Evolutionary conservation across 495 filamentous ascomycete species (phyloP).

Genomic region (Sphaerosporella brunnea): DNA sequence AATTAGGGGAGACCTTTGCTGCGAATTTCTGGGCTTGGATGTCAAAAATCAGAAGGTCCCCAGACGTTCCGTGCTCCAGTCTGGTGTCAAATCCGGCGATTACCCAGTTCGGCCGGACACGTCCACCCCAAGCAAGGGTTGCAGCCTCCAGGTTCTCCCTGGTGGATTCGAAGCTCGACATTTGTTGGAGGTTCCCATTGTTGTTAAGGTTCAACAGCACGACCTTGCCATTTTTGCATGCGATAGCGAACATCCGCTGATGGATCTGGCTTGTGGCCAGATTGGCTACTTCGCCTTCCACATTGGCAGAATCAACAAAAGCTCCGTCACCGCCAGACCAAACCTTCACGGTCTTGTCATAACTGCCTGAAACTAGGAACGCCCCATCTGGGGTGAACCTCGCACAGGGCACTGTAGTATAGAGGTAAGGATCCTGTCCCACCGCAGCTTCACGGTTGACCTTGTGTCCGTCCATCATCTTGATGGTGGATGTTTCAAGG

Average conservation of each 20-base stretch:
- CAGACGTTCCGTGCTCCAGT: neutral
- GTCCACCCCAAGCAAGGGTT: slow-evolving; percentile 9
- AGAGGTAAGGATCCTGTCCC: slow-evolving; percentile 4
- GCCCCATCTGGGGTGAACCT: slow-evolving; percentile 27
- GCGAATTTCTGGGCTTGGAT: neutral
- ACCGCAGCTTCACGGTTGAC: neutral
- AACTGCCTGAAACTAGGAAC: slow-evolving; percentile 51
- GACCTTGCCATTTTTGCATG: slow-evolving; percentile 32
- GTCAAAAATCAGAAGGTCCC: slow-evolving; percentile 16
- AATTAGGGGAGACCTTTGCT: neutral
- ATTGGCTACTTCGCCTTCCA: slow-evolving; percentile 48
- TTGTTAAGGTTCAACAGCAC: slow-evolving; percentile 28
- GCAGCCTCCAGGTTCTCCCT: slow-evolving; percentile 10
- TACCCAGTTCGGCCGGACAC: slow-evolving; percentile 8
- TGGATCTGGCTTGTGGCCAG: slow-evolving; percentile 40
- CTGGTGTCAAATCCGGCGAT: slow-evolving; percentile 17
- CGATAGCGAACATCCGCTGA: slow-evolving; percentile 34
- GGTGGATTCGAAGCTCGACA: slow-evolving; percentile 3
- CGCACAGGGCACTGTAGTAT: slow-evolving; percentile 16
- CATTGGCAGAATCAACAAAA: slow-evolving; percentile 28
- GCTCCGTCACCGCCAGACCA: slow-evolving; percentile 37
- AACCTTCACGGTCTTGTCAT: slow-evolving; percentile 60
- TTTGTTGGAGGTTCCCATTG: slow-evolving; percentile 3
- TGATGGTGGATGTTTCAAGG: slow-evolving; percentile 7
- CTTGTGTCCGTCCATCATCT: slow-evolving; percentile 19